Conservation (phyloP, 2,329 filamentous ascomycete species). For the Cytospora paraplurivora region DNA sequence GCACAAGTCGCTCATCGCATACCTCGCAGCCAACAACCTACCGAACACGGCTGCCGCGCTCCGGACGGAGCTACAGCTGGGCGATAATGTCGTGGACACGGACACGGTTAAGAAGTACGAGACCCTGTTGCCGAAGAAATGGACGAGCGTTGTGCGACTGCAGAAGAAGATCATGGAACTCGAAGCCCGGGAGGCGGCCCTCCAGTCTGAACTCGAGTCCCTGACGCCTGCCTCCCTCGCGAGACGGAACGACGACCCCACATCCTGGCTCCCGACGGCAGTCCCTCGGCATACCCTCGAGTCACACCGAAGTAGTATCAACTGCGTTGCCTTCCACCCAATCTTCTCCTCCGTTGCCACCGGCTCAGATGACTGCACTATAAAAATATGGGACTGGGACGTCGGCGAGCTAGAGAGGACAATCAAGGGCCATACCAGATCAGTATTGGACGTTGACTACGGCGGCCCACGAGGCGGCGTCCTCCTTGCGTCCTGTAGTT, state of each 20-base stretch:
- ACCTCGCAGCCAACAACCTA: conserved; percentile 74
- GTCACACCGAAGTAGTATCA: conserved; percentile 79
- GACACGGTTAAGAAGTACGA: conserved; percentile 92
- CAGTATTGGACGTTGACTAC: conserved; percentile 86
- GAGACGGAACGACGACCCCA: conserved; percentile 79
- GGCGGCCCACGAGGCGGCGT: conserved; percentile 80
- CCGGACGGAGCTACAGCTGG: conserved; percentile 72
- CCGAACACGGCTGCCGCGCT: conserved; percentile 69
- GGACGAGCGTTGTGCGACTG: conserved; percentile 90
- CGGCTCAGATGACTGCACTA: conserved; percentile 87
- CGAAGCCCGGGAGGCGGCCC: conserved; percentile 69
- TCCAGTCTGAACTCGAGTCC: conserved; percentile 83
- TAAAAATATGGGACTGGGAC: conserved; percentile 98
- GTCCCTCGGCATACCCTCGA: conserved; percentile 81
- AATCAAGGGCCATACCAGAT: conserved; percentile 87
- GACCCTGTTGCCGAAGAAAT: conserved; percentile 93
- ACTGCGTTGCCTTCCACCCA: conserved; percentile 88
- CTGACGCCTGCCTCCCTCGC: conserved; percentile 76
- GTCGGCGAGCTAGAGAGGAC: conserved; percentile 87
- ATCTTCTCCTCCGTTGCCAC: conserved; percentile 88
- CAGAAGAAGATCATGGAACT: conserved; percentile 99
- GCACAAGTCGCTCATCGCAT: conserved; percentile 92
- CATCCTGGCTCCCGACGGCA: conserved; percentile 79
- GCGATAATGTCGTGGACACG: conserved; percentile 71
- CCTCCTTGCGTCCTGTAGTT: conserved; percentile 78